Evolutionary conservation across 2,329 filamentous ascomycete species (phyloP).

Genomic region (Neonectria neomacrospora): DNA sequence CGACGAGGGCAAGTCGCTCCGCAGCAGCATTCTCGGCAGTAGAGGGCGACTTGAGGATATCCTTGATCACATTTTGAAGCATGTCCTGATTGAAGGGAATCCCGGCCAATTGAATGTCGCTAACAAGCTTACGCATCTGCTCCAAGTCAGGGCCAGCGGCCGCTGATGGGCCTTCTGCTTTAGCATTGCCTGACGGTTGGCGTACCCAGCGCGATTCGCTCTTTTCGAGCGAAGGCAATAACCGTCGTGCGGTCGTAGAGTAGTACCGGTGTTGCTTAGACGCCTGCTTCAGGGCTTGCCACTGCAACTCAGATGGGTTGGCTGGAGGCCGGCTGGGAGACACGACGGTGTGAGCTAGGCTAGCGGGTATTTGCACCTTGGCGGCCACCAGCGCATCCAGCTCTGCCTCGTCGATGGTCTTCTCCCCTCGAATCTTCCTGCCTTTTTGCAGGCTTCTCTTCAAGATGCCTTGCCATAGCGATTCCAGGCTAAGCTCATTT

Average conservation of each 20-base stretch:
- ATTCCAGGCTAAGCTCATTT: slow-evolving; percentile 64
- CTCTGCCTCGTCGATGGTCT: slow-evolving; percentile 37
- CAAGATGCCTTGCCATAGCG: slow-evolving; percentile 60
- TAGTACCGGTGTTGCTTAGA: slow-evolving; percentile 50
- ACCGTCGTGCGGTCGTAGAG: slow-evolving; percentile 47
- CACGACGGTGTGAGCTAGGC: not conserved
- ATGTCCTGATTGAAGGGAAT: slow-evolving; percentile 50
- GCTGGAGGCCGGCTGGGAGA: not conserved
- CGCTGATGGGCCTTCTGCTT: not conserved
- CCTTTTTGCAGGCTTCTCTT: slow-evolving; percentile 48
- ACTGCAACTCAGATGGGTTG: slow-evolving; percentile 46
- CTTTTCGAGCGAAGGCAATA: slow-evolving; percentile 24
- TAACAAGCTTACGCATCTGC: slow-evolving; percentile 45
- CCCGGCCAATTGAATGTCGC: slow-evolving; percentile 54
- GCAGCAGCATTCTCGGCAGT: slow-evolving; percentile 36
- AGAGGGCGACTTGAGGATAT: slow-evolving; percentile 48
- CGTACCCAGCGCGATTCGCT: not conserved
- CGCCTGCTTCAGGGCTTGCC: slow-evolving; percentile 50
- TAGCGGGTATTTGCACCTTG: slow-evolving; percentile 49
- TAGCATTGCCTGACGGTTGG: not conserved
- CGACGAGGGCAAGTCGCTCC: slow-evolving; percentile 52
- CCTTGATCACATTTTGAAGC: slow-evolving; percentile 52
- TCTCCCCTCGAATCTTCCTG: slow-evolving; percentile 47
- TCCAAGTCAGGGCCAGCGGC: slow-evolving; percentile 28
- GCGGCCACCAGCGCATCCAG: slow-evolving; percentile 47